Base-by-base conservation (phyloP, 257 asterid genomes). In the Thymus mandschuricus region DNA sequence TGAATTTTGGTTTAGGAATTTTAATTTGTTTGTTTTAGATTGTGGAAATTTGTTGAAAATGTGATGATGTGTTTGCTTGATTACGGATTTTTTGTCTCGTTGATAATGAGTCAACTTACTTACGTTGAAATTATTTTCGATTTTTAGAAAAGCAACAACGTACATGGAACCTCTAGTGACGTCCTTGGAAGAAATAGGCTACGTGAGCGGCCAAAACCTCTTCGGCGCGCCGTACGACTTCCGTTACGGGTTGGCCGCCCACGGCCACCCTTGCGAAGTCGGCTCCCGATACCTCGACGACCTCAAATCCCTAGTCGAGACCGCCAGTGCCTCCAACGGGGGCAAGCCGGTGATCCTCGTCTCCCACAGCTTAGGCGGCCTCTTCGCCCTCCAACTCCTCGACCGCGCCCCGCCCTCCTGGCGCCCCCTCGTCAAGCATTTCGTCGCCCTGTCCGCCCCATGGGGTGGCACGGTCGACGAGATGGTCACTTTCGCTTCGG, bases 141-240 rank as follows among this genome's bases (percentile, higher is more conserved):
- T 52, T 75, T 83, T 72, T 89, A 93, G 96, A 82, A 49, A 49
- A 1, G 60, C 80, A 49, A 86, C 96, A 52, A 62, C 87, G 13
- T 93, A 93, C 86, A 93, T 93, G 98, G 86, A 83, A 63, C 79
- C 94, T 27, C 79, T 93, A 10, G 95, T 86, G 35, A 77, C 55
- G 2, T 75, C 88, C 6, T 70, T 94, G 64, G 90, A 87, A 60
- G 60, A 77, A 80, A 13, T 87, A 60, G 98, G 97, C 44, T 94
- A 94, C 3, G 66, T 51, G 1, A 78, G 72, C 35, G 96, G 96
- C 9, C 9, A 73, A 43, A 89, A 84, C 62, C 84, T 93, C 43
- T 89, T 87, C 15, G 97, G 97, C 11, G 97, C 96, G 3, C 97
- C 98, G 0, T 93, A 91, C 29, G 97, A 94, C 79, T 94, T 94